A percentile compares a stretch with the other conserved stretches of the same genome.
Conservation (phyloP, 805 yeast species). For the Tetrapisispora arboricola region DNA sequence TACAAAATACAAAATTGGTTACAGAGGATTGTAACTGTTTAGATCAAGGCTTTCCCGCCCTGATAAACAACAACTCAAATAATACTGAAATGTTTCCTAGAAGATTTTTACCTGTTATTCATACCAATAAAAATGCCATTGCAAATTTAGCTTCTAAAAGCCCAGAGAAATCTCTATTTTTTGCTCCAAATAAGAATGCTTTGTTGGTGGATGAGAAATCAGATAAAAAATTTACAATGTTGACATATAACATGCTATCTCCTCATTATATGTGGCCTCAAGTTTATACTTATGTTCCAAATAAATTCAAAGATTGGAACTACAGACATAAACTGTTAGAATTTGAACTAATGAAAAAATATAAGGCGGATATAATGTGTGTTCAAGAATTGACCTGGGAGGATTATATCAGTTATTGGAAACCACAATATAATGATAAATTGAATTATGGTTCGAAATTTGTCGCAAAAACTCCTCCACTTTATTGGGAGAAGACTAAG, state of each 20-base stretch:
- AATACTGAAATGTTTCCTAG: conserved; percentile 1
- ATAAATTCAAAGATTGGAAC: conserved; percentile 38
- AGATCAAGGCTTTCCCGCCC: background rate
- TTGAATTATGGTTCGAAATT: conserved; percentile 39
- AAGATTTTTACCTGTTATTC: conserved; percentile 1
- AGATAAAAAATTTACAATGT: conserved; percentile 20
- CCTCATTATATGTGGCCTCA: conserved; percentile 52
- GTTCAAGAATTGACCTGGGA: conserved; percentile 42
- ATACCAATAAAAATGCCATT: background rate
- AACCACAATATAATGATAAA: conserved; percentile 19
- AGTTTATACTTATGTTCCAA: conserved; percentile 42
- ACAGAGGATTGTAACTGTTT: background rate
- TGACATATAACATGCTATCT: conserved; percentile 39
- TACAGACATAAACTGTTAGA: conserved; percentile 38
- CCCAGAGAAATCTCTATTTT: background rate
- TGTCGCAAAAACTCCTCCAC: conserved; percentile 41
- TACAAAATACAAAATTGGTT: background rate
- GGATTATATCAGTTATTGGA: conserved; percentile 35
- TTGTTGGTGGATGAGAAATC: background rate
- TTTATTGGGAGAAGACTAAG: conserved; percentile 39
- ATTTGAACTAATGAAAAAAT: conserved; percentile 23
- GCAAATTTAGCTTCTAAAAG: background rate
- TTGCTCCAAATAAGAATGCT: background rate
- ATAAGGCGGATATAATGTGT: conserved; percentile 49
- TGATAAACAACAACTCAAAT: background rate